Percentiles rank a stretch among this genome's conserved stretches.
phyloP scores from a whole-genome alignment of 2,329 filamentous ascomycete genomes.

The Paraconiothyrium brasiliense region DNA sequence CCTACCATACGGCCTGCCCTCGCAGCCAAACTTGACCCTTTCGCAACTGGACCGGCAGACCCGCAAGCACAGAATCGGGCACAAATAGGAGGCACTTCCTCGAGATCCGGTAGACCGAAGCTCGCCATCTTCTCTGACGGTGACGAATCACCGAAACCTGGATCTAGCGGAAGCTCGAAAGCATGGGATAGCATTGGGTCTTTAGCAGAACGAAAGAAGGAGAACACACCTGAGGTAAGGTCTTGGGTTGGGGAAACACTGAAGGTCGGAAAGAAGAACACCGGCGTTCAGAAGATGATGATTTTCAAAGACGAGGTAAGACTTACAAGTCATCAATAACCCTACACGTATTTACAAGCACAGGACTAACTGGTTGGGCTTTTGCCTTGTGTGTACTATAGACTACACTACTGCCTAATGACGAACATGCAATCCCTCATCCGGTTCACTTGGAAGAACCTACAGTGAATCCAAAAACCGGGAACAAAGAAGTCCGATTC shows the following conservation, averaged over 20 bases:
- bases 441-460: constrained; percentile 81
- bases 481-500: constrained; percentile 85
- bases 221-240: constrained; percentile 85
- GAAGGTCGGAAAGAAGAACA: constrained; percentile 85
- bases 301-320: constrained; percentile 98
- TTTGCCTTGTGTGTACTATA: constrained; percentile 61
- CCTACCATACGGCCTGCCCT: constrained; percentile 84
- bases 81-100: constrained; percentile 56
- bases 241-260: constrained; percentile 94
- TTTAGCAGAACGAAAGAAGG: constrained; percentile 88
- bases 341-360: constrained; percentile 52
- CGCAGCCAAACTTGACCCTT: constrained; percentile 86
- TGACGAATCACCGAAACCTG: constrained; percentile 63
- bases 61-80: constrained; percentile 68
- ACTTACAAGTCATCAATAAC: constrained; percentile 47
- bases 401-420: constrained; percentile 52
- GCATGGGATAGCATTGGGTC: constrained; percentile 95
- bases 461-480: constrained; percentile 81
- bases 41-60: constrained; percentile 65
- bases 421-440: constrained; percentile 59
- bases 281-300: constrained; percentile 79
- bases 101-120: constrained; percentile 79
- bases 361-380: constrained; percentile 86
- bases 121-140: constrained; percentile 90
- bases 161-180: constrained; percentile 67